Percentiles rank a stretch among this genome's conserved stretches.
phyloP scores from a whole-genome alignment of 2,329 filamentous ascomycete genomes.

The Lizonia empirigonia region DNA sequence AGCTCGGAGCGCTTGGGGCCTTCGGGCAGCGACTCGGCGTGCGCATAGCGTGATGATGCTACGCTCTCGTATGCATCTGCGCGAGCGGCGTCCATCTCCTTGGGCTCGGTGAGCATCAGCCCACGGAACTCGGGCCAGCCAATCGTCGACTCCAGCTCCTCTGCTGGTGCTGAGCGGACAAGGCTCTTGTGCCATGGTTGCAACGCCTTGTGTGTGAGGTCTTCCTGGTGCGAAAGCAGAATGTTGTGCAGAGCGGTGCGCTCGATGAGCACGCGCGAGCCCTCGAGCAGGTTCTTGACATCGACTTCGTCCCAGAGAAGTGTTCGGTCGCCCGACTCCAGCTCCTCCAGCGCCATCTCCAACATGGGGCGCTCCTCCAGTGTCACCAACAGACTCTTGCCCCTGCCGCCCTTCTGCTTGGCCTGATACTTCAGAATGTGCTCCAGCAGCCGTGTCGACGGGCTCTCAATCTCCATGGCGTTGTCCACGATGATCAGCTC shows the following conservation, averaged over 20 bases:
- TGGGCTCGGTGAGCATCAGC: constrained; percentile 23
- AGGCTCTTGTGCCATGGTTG: constrained; percentile 31
- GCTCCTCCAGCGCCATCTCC: constrained; percentile 68
- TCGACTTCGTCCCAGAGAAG: constrained; percentile 80
- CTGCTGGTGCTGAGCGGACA: constrained; percentile 24
- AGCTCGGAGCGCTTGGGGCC: constrained; percentile 26
- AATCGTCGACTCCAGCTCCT: constrained; percentile 30
- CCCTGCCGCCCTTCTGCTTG: constrained; percentile 50
- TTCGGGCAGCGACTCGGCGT: constrained; percentile 28
- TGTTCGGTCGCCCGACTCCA: constrained; percentile 71
- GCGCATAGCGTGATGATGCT: constrained; percentile 29
- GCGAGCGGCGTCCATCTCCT: constrained; percentile 30
- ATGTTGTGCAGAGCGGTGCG: constrained; percentile 76
- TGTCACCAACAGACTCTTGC: constrained; percentile 41
- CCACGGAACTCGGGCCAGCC: constrained; percentile 39
- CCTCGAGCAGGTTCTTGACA: constrained; percentile 91
- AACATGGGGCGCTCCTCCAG: constrained; percentile 56
- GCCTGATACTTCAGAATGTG: constrained; percentile 72
- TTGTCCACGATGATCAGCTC: constrained; percentile 87
- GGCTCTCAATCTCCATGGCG: constrained; percentile 71
- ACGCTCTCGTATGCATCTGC: constrained; percentile 35
- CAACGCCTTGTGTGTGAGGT: constrained; percentile 33
- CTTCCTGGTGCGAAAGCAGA: constrained; percentile 53
- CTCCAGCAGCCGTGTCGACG: constrained; percentile 66
- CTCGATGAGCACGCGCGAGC: constrained; percentile 85